These are phyloP conservation scores for Vitis hybrid DNA, from an alignment of 177 flowering plant genomes.

Conservation along the genomic window DNA sequence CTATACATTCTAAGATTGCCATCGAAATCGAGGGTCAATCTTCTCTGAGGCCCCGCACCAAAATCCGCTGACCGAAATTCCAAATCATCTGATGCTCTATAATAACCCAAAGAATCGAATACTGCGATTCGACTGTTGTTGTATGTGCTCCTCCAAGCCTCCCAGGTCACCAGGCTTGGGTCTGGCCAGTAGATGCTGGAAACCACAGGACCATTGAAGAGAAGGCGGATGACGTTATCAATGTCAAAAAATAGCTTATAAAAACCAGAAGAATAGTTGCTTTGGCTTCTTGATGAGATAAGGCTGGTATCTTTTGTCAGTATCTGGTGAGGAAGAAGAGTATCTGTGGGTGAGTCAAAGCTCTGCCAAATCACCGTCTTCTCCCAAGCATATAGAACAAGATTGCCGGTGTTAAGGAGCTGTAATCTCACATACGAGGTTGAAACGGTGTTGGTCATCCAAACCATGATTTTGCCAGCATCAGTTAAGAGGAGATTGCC, in stretches of 20 bases:
- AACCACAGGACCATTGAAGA: slow-evolving; percentile 15
- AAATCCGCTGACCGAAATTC: neutral
- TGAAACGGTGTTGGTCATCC: slow-evolving; percentile 19
- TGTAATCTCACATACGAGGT: neutral
- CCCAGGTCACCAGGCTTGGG: too few relatives aligned
- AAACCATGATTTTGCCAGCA: slow-evolving; percentile 7
- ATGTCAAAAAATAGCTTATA: slow-evolving; percentile 26
- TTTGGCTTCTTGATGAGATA: too few relatives aligned
- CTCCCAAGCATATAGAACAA: slow-evolving; percentile 13
- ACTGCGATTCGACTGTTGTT: too few relatives aligned
- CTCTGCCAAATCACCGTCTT: slow-evolving; percentile 29
- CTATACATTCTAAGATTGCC: slow-evolving; percentile 23
- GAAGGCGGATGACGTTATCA: slow-evolving; percentile 29
- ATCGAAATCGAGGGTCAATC: slow-evolving; percentile 19
- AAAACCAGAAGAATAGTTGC: slow-evolving; percentile 23
- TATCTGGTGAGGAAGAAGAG: slow-evolving; percentile 28
- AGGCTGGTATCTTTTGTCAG: too few relatives aligned
- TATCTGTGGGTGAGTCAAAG: slow-evolving; percentile 37
- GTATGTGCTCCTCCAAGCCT: too few relatives aligned
- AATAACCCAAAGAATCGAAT: neutral
- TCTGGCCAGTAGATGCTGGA: slow-evolving; percentile 13
- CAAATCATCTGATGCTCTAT: neutral
- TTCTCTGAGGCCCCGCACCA: slow-evolving; percentile 1
- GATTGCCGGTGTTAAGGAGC: slow-evolving; percentile 32
- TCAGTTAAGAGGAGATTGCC: slow-evolving; percentile 37